Evolutionary conservation across 1,284 basidiomycete genomes (phyloP), one percentile per base, ranked within the genome.

Genomic region (Cryptococcus wingfieldii): DNA sequence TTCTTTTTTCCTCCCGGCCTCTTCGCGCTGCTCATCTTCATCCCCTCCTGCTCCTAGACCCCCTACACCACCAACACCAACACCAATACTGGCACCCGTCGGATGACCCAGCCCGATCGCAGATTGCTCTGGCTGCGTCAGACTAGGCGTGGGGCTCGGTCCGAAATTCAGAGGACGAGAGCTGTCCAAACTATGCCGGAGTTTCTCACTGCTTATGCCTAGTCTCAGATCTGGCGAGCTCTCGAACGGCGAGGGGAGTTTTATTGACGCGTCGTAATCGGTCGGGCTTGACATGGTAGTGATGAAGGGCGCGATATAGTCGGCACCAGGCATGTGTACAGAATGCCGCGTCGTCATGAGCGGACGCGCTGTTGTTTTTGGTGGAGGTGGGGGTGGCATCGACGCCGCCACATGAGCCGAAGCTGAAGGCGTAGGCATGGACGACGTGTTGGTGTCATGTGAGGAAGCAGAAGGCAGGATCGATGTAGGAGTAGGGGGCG

Each of bases 1-100:
- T 58, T 77, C 76, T 50, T 71, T 72, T 61, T 75, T 76, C 42
- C 75, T 59, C 3, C 76, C 76, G 1, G 67, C 73, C 42, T 65
- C 66, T 60, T 71, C 72, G 25, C 76, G 56, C 56, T 61, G 54
- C 45, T 68, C 69, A 47, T 74, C 74, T 52, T 76, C 74, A 55
- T 74, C 68, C 1, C 67, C 70, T 10, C 60, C 64, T 7, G 68
- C 67, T 12, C 59, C 64, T 5, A 71, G 37, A 0, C 71, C 71
- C 4, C 71, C 71, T 1, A 72, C 67, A 5, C 69, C 71, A 9
- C 67, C 69, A n/a, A 69, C 71, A 9, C 67, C 69, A n/a, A 69
- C 47, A 19, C 56, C 53, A 3, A 52, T 27, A n/a, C 13, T 25
- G n/a, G 47, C 38, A 19, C 31, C 27, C 8, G 18, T 46, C 23